phyloP scores from a whole-genome alignment of 352 stramenopile genomes.

The Pythium sp. region DNA sequence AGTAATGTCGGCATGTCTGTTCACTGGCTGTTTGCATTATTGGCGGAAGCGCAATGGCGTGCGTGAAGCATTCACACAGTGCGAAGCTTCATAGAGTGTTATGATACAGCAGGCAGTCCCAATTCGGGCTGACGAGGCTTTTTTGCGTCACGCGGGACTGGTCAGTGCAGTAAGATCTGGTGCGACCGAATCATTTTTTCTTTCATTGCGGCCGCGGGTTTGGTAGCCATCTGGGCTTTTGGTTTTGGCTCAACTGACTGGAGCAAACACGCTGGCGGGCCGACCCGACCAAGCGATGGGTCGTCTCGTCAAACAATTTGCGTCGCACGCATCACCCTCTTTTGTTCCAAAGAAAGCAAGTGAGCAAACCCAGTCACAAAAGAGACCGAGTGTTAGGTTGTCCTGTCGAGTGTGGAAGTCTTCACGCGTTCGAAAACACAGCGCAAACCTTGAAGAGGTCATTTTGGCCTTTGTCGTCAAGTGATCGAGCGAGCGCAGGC shows the following conservation, averaged over 20 bases:
- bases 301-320: not conserved
- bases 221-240: not conserved
- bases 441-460: too few species aligned
- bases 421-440: too few species aligned
- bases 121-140: not conserved
- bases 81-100: not conserved
- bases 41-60: not conserved
- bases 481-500: too few species aligned
- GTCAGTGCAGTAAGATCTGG: not conserved
- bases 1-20: not conserved
- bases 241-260: not conserved
- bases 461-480: too few species aligned
- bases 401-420: not conserved
- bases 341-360: not conserved
- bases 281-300: not conserved
- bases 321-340: not conserved
- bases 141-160: not conserved
- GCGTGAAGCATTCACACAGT: too few species aligned
- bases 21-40: not conserved
- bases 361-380: not conserved
- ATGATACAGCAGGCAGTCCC: not conserved
- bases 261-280: not conserved
- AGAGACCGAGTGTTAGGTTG: not conserved
- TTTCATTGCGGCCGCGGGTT: not conserved
- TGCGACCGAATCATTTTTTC: not conserved